A percentile compares a stretch with the other conserved stretches of the same genome.
phyloP scores from a whole-genome alignment of 2,329 filamentous ascomycete species.

The Tolypocladium pustulatum region DNA sequence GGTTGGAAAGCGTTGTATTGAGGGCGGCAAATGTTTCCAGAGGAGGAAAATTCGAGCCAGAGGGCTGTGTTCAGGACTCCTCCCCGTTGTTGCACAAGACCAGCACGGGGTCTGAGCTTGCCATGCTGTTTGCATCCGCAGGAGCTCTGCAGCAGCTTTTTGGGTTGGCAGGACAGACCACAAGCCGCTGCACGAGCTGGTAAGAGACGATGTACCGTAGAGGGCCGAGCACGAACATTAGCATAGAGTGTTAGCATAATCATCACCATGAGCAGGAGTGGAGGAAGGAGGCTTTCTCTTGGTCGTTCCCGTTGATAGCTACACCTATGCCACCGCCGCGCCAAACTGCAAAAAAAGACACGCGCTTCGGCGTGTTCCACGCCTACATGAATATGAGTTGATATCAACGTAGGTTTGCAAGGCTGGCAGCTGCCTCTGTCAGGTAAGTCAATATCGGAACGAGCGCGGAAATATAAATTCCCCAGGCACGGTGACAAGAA shows the following conservation, averaged over 20 bases:
- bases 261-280: not conserved
- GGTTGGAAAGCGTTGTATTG: not conserved
- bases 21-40: not conserved
- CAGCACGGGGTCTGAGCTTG: conserved; percentile 4
- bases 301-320: not conserved
- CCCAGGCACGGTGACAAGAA: not conserved
- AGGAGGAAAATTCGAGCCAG: not conserved
- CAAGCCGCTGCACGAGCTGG: not conserved
- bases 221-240: not conserved
- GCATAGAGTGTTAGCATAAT: not conserved
- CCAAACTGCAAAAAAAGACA: not conserved
- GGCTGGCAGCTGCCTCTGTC: not conserved
- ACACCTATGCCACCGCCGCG: not conserved
- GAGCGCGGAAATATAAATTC: not conserved
- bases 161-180: not conserved
- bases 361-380: not conserved
- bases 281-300: not conserved
- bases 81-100: not conserved
- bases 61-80: not conserved
- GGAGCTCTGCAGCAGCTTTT: not conserved
- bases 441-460: not conserved
- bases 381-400: not conserved
- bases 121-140: conserved; percentile 1
- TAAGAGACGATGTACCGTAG: not conserved
- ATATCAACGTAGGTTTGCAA: not conserved